Evolutionary conservation across 805 yeast species (phyloP).

Genomic region (Candida nitratophila): DNA sequence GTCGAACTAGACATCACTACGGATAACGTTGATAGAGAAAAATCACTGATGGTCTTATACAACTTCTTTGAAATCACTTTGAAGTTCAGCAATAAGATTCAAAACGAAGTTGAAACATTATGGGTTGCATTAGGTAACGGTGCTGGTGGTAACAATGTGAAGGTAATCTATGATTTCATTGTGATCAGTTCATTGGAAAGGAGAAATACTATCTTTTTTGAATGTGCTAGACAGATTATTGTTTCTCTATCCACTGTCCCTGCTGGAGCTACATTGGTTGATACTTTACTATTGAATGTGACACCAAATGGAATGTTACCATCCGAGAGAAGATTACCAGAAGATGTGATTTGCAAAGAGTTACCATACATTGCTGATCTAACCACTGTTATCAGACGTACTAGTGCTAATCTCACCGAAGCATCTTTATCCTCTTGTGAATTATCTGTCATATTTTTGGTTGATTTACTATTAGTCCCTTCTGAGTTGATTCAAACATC

Average conservation of each 20-base stretch:
- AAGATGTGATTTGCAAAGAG: conserved; percentile 6
- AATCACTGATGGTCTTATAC: conserved; percentile 61
- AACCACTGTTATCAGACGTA: conserved; percentile 44
- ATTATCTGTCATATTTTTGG: conserved; percentile 74
- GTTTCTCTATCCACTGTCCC: conserved; percentile 61
- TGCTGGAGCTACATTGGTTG: conserved; percentile 45
- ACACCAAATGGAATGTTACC: conserved; percentile 92
- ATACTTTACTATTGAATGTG: conserved; percentile 58
- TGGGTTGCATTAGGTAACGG: conserved; percentile 93
- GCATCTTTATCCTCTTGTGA: conserved; percentile 85
- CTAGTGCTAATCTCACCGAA: conserved; percentile 36
- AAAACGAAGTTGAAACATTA: conserved; percentile 84
- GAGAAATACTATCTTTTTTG: conserved; percentile 68
- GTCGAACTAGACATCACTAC: conserved; percentile 47
- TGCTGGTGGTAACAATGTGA: conserved; percentile 59
- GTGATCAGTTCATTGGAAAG: conserved; percentile 60
- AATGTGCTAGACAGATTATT: conserved; percentile 72
- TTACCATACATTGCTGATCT: conserved; percentile 78
- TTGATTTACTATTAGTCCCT: conserved; percentile 67
- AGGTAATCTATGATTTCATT: conserved; percentile 64
- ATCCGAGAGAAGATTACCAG: conserved; percentile 10
- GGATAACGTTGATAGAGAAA: conserved; percentile 28
- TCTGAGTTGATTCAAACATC: conserved; percentile 53
- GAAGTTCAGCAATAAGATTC: conserved; percentile 62
- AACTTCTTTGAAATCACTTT: conserved; percentile 83